Conservation (phyloP, 2,329 filamentous ascomycete genomes). For the Colletotrichum horii region DNA sequence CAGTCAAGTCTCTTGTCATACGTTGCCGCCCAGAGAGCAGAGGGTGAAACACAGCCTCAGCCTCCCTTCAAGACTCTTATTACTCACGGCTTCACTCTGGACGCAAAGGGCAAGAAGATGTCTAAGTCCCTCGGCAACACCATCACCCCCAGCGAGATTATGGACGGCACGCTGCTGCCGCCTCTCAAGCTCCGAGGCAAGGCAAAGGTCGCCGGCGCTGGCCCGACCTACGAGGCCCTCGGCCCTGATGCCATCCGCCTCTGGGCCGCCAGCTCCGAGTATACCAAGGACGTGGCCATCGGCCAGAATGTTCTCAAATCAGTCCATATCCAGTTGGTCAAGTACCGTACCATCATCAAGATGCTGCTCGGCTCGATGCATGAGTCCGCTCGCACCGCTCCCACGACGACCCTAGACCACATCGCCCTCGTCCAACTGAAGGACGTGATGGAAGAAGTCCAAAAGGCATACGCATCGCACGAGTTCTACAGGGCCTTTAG, state of each 20-base stretch:
- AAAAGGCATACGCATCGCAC: conserved; percentile 68
- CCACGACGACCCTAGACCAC: conserved; percentile 68
- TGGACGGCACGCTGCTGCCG: conserved; percentile 80
- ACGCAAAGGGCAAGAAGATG: conserved; percentile 94
- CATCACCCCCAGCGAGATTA: conserved; percentile 80
- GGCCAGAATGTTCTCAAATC: conserved; percentile 78
- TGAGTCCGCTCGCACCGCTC: conserved; percentile 52
- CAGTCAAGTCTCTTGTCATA: conserved; percentile 93
- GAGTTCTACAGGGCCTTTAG: conserved; percentile 84
- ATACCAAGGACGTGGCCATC: conserved; percentile 85
- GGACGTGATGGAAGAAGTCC: conserved; percentile 68
- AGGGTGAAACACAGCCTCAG: conserved; percentile 30
- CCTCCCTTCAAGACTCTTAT: conserved; percentile 88
- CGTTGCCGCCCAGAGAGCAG: conserved; percentile 65
- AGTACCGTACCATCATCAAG: conserved; percentile 89
- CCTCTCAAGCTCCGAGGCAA: conserved; percentile 69
- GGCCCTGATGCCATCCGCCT: conserved; percentile 87
- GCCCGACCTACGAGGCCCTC: conserved; percentile 67
- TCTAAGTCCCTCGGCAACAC: conserved; percentile 95
- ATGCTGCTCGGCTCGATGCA: conserved; percentile 83
- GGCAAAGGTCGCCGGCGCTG: conserved; percentile 37
- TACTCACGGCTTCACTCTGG: conserved; percentile 94
- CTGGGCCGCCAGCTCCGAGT: conserved; percentile 92
- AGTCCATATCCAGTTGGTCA: conserved; percentile 78
- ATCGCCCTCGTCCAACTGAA: conserved; percentile 79